A percentile compares a stretch with the other conserved stretches of the same genome.
These are phyloP conservation scores for Aspergillus sp. DNA, from an alignment of 2,329 filamentous ascomycete genomes.

Conservation along the genomic window DNA sequence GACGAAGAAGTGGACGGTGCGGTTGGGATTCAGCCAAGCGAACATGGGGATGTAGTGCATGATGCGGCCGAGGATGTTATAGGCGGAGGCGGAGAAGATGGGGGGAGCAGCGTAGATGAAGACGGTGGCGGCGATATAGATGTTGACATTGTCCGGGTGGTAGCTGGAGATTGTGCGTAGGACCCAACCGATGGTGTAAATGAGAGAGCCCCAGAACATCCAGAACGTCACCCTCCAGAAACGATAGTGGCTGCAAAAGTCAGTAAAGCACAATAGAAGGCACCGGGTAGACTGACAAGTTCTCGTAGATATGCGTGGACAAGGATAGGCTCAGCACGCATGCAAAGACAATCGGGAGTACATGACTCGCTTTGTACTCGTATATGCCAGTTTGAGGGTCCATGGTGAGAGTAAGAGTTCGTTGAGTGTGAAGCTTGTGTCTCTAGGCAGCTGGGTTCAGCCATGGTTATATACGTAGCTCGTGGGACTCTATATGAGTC, in stretches of 20 bases:
- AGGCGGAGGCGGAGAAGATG: conserved; percentile 8
- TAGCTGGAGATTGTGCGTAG: conserved; percentile 9
- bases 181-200: conserved; percentile 11
- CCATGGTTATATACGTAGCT: not conserved
- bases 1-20: conserved; percentile 10
- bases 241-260: conserved; percentile 1
- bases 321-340: conserved; percentile 1
- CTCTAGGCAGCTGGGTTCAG: not conserved
- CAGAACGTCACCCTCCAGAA: conserved; percentile 13
- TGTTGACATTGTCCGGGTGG: not conserved
- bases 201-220: conserved; percentile 10
- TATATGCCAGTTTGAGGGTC: conserved; percentile 2
- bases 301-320: conserved; percentile 3
- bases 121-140: conserved; percentile 10
- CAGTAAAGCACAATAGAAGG: not conserved
- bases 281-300: not conserved
- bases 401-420: not conserved
- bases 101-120: conserved; percentile 12
- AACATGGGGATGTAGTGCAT: conserved; percentile 14
- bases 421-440: not conserved
- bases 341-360: conserved; percentile 12
- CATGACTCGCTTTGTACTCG: conserved; percentile 9
- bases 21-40: conserved; percentile 12
- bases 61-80: conserved; percentile 11
- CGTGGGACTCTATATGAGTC: too few species aligned